Percentiles rank a stretch among this genome's conserved stretches.
phyloP scores from a whole-genome alignment of 352 stramenopile species.

The Pythium angustatum region DNA sequence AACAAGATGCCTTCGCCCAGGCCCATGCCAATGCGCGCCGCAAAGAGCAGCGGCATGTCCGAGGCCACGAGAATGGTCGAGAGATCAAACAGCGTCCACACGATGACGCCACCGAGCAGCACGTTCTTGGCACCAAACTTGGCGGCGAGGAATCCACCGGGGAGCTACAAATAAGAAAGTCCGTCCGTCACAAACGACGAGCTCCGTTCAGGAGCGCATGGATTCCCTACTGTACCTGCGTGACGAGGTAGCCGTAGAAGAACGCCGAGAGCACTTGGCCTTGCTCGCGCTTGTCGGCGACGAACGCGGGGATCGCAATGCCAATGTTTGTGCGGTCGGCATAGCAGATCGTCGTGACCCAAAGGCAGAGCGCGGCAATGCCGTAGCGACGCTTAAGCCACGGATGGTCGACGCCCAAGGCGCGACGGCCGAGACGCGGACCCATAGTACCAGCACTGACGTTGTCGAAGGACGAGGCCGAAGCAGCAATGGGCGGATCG shows the following conservation, averaged over 20 bases:
- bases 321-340: conserved; percentile 88
- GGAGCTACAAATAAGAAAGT: conserved; percentile 43
- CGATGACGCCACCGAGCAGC: conserved; percentile 68
- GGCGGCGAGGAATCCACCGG: conserved; percentile 71
- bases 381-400: conserved; percentile 55
- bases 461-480: background rate
- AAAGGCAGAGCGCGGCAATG: conserved; percentile 72
- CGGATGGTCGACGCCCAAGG: conserved; percentile 14
- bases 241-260: conserved; percentile 89
- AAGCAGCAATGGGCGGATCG: conserved; percentile 11
- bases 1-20: conserved; percentile 87
- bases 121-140: conserved; percentile 75
- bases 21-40: conserved; percentile 78
- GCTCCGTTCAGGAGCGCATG: too few relatives aligned
- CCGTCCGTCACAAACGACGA: too few relatives aligned
- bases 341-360: conserved; percentile 84
- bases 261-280: conserved; percentile 83
- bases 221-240: conserved; percentile 65
- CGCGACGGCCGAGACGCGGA: background rate
- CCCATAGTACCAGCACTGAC: background rate
- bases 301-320: conserved; percentile 77
- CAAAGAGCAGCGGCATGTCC: conserved; percentile 67
- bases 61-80: conserved; percentile 69
- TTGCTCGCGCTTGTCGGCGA: conserved; percentile 74
- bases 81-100: conserved; percentile 86